Percentiles rank a stretch among this genome's conserved stretches.
phyloP scores from a whole-genome alignment of 2,329 filamentous ascomycete species.

The Phaeosphaeria sp. region DNA sequence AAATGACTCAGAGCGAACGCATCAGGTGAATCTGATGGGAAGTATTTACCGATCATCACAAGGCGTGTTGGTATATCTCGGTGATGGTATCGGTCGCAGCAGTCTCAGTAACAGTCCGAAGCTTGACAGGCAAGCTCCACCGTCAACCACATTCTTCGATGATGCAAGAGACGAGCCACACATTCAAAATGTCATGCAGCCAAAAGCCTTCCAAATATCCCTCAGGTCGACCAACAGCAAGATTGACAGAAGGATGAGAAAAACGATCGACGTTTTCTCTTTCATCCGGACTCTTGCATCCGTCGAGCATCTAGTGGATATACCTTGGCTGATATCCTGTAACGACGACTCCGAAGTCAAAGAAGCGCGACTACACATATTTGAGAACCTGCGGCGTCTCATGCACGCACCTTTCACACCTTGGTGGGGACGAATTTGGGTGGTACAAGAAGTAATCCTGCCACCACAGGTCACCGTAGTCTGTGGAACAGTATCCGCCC shows the following conservation, averaged over 20 bases:
- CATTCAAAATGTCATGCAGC: neutral
- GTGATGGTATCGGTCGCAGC: neutral
- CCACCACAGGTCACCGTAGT: constrained; percentile 10
- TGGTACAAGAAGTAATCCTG: constrained; percentile 20
- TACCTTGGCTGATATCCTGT: neutral
- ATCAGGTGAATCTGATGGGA: constrained; percentile 27
- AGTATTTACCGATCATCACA: constrained; percentile 17
- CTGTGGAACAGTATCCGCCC: constrained; percentile 13
- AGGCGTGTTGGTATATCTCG: constrained; percentile 19
- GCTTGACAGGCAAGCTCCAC: neutral
- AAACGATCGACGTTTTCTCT: neutral
- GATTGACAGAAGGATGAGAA: neutral
- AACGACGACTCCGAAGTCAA: neutral
- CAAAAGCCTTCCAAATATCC: neutral
- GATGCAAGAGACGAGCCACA: too few relatives aligned
- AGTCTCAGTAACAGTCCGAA: neutral
- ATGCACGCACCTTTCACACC: constrained; percentile 21
- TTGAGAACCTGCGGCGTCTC: constrained; percentile 13
- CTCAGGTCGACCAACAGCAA: neutral
- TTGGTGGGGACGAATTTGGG: constrained; percentile 27
- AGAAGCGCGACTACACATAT: neutral
- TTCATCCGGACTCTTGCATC: neutral
- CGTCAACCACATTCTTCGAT: too few relatives aligned
- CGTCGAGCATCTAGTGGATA: neutral
- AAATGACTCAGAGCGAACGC: constrained; percentile 14